A percentile compares a stretch with the other conserved stretches of the same genome.
Conservation (phyloP, 805 yeast species). For the Teunomyces barrocoloradensis region DNA sequence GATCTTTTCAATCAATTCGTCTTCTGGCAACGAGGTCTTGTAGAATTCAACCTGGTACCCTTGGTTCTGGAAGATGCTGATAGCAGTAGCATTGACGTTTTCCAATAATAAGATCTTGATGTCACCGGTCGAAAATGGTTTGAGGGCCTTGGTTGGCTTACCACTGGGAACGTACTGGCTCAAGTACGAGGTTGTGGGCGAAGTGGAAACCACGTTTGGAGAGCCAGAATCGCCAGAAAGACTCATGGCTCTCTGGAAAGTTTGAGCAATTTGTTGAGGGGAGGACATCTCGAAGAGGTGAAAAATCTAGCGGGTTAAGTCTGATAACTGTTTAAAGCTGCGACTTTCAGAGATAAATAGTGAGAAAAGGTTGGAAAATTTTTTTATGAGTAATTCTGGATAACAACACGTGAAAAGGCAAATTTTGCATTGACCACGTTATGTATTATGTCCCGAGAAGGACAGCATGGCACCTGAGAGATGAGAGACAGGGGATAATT, state of each 20-base stretch:
- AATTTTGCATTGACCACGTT: not conserved
- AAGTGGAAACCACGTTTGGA: conserved; percentile 70
- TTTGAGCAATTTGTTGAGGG: conserved; percentile 64
- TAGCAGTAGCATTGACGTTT: conserved; percentile 91
- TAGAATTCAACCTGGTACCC: conserved; percentile 97
- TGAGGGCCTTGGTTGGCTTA: conserved; percentile 67
- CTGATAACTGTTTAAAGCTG: conserved; percentile 1
- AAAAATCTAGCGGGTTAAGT: not conserved
- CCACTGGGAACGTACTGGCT: conserved; percentile 48
- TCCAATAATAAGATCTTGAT: conserved; percentile 87
- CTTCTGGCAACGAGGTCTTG: conserved; percentile 87
- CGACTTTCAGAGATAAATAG: not conserved
- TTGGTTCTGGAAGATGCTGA: conserved; percentile 77
- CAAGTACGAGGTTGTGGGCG: conserved; percentile 77
- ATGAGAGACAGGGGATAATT: not conserved
- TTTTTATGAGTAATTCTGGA: conserved; percentile 9
- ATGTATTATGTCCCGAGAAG: not conserved
- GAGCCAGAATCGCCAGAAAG: conserved; percentile 49
- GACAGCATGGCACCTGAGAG: not conserved
- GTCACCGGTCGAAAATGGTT: conserved; percentile 95
- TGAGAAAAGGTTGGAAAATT: conserved; percentile 3
- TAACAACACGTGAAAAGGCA: conserved; percentile 3
- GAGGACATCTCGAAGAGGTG: conserved; percentile 47
- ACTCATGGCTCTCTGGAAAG: conserved; percentile 55
- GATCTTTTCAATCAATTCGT: conserved; percentile 90